Evolutionary conservation across 371 early-diverging fungal genomes (phyloP).

Genomic region (Mucor mucedo): DNA sequence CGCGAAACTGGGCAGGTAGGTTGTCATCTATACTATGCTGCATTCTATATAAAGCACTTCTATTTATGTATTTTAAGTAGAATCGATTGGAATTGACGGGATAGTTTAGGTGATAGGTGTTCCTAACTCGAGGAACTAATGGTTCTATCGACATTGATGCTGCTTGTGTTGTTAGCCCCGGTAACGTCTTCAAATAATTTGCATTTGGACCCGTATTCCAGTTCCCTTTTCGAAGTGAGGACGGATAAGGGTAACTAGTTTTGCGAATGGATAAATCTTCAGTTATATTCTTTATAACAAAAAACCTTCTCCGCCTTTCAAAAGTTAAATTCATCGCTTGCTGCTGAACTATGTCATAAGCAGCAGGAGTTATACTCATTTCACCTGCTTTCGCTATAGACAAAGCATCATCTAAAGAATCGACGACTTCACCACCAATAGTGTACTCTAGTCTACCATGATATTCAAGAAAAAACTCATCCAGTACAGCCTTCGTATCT

Average conservation of each 20-base stretch:
- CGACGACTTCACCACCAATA: conserved; percentile 59
- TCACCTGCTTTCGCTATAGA: conserved; percentile 64
- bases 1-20: conserved; percentile 65
- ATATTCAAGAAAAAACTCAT: conserved; percentile 23
- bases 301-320: conserved; percentile 50
- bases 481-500: not conserved
- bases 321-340: conserved; percentile 33
- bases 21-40: conserved; percentile 47
- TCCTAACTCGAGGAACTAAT: conserved; percentile 41
- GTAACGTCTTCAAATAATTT: conserved; percentile 27
- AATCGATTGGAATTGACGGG: conserved; percentile 37
- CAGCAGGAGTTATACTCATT: conserved; percentile 56
- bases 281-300: conserved; percentile 43
- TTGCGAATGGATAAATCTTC: conserved; percentile 9
- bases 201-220: conserved; percentile 1
- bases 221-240: conserved; percentile 6
- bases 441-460: conserved; percentile 62
- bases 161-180: conserved; percentile 24
- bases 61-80: conserved; percentile 60
- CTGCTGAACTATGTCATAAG: conserved; percentile 42
- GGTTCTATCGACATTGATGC: conserved; percentile 35
- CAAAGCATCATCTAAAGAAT: conserved; percentile 55
- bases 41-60: conserved; percentile 58
- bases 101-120: conserved; percentile 30
- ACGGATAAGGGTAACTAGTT: conserved; percentile 5